These are phyloP conservation scores for Colletotrichum tabaci DNA, from an alignment of 2,329 filamentous ascomycete species.

Conservation along the genomic window DNA sequence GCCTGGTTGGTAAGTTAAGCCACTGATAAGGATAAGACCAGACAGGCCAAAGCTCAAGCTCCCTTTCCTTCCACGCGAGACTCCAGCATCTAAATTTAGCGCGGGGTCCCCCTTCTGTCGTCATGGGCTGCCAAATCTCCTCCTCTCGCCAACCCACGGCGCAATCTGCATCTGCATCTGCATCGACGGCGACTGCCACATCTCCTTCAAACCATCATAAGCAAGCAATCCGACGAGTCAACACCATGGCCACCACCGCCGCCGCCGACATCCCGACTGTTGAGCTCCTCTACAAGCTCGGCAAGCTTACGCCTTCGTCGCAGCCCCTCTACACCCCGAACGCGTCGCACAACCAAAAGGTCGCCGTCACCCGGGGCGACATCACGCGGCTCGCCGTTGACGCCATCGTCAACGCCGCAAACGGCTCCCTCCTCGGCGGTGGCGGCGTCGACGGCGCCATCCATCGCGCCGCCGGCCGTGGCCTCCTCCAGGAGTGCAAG, in stretches of 20 bases:
- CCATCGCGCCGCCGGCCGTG: conserved; percentile 83
- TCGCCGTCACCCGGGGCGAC: conserved; percentile 81
- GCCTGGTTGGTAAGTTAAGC: background rate
- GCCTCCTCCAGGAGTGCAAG: conserved; percentile 79
- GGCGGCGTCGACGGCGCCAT: conserved; percentile 95
- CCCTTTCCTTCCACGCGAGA: background rate
- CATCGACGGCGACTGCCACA: no score
- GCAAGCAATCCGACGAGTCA: conserved; percentile 23
- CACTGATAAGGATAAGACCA: conserved; percentile 25
- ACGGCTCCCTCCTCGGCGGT: conserved; percentile 82
- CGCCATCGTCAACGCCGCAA: conserved; percentile 95
- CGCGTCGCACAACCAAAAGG: conserved; percentile 73
- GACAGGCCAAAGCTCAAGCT: conserved; percentile 21
- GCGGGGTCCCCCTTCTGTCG: conserved; percentile 30
- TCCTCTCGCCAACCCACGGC: conserved; percentile 11
- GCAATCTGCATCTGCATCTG: no score
- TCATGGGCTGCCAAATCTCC: conserved; percentile 31
- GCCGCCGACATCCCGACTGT: conserved; percentile 74
- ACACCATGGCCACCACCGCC: conserved; percentile 57
- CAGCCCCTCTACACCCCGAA: conserved; percentile 54
- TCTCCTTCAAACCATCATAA: background rate
- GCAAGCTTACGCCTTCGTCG: conserved; percentile 58
- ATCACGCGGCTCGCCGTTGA: conserved; percentile 86
- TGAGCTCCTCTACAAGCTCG: conserved; percentile 74
- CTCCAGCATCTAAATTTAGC: conserved; percentile 10